Evolutionary conservation across 108 stramenopile genomes (phyloP).

Genomic region (Stephanodiscus minutulus): DNA sequence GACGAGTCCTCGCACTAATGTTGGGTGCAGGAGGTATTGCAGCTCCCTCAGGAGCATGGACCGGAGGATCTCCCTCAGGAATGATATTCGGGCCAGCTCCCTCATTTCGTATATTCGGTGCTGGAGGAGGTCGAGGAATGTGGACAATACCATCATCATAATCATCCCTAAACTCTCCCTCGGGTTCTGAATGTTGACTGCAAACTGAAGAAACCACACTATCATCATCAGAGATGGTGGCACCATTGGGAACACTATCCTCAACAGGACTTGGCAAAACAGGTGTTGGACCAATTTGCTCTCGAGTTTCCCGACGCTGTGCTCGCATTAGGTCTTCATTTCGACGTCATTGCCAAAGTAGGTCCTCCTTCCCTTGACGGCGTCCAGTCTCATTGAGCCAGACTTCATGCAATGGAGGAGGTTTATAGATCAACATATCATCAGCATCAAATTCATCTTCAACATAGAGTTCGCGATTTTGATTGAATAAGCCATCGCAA

Average conservation of each 20-base stretch:
- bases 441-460: constrained; percentile 22
- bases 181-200: background rate
- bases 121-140: background rate
- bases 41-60: too few relatives aligned
- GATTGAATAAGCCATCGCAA: background rate
- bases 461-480: constrained; percentile 4
- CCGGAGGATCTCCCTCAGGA: too few relatives aligned
- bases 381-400: constrained; percentile 20
- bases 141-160: too few relatives aligned
- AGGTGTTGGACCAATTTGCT: too few relatives aligned
- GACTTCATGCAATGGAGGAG: constrained; percentile 22
- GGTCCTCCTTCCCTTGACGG: background rate
- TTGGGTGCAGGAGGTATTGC: too few relatives aligned
- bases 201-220: background rate
- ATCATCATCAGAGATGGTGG: background rate
- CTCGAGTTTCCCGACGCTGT: background rate
- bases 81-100: too few relatives aligned
- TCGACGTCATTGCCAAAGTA: background rate
- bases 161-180: background rate
- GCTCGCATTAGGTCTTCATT: background rate
- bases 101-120: too few relatives aligned
- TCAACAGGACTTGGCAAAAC: background rate
- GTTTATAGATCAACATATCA: constrained; percentile 8
- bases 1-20: too few relatives aligned
- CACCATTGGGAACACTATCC: background rate